These are phyloP conservation scores for Ambrosia hybrid DNA, from an alignment of 140 eudicot genomes.

Conservation along the genomic window DNA sequence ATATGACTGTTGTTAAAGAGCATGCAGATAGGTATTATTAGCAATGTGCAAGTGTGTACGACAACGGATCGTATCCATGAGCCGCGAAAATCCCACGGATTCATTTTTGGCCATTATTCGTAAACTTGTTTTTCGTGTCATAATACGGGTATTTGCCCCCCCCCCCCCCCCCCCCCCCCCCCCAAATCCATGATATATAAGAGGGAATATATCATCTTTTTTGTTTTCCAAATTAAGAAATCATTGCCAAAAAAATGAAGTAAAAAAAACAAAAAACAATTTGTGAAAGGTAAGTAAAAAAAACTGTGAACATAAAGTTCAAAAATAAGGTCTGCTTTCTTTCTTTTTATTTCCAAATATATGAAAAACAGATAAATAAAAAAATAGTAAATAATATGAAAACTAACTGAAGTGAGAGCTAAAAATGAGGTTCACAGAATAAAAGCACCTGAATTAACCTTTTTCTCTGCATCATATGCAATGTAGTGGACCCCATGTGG, in stretches of 20 bases:
- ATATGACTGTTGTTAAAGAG: conserved; percentile 17
- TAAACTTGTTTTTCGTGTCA: no score
- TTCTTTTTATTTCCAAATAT: conserved; percentile 17
- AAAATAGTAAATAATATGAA: conserved; percentile 10
- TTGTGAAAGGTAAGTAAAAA: conserved; percentile 19
- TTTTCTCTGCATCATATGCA: conserved; percentile 20
- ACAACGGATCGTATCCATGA: no score
- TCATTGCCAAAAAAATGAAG: background rate
- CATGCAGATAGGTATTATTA: conserved; percentile 2
- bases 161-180: no score
- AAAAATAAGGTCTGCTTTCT: conserved; percentile 21
- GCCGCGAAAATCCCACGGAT: no score
- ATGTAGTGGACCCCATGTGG: conserved; percentile 34
- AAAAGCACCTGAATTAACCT: conserved; percentile 36
- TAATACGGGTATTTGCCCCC: no score
- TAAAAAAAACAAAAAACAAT: background rate
- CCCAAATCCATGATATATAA: no score
- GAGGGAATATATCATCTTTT: background rate
- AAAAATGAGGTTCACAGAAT: conserved; percentile 9
- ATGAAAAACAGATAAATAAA: conserved; percentile 10
- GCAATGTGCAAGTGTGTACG: conserved; percentile 9
- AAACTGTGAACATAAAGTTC: conserved; percentile 12
- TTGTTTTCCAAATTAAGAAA: background rate
- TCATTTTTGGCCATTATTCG: no score
- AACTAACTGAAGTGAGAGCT: conserved; percentile 1